phyloP scores from a whole-genome alignment of 2,329 filamentous ascomycete genomes.

The Fusarium fujikuroi region DNA sequence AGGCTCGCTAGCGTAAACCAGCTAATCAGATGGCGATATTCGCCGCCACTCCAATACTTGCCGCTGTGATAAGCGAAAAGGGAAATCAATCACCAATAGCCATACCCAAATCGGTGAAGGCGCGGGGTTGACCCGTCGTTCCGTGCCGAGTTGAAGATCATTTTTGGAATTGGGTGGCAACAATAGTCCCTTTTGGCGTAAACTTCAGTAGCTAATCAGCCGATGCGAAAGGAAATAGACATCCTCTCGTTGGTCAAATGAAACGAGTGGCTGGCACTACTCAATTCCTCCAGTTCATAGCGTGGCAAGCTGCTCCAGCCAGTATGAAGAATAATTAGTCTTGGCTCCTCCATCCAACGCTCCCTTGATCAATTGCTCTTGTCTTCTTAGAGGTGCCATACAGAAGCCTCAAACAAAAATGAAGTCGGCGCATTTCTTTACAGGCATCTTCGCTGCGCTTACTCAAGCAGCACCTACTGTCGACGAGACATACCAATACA shows the following conservation, averaged over 20 bases:
- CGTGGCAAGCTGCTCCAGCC: fast-evolving
- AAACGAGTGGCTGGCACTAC: not conserved
- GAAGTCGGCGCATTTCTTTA: fast-evolving
- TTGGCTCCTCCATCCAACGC: not conserved
- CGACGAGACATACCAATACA: not conserved
- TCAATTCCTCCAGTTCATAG: not conserved
- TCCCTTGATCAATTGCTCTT: fast-evolving
- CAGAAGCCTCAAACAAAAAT: fast-evolving
- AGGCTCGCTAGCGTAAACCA: not conserved
- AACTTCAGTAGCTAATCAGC: not conserved
- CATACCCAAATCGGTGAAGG: not conserved
- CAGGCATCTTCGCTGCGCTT: not conserved
- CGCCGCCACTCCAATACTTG: not conserved
- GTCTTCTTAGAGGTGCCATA: fast-evolving
- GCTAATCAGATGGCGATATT: not conserved
- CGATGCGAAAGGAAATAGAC: fast-evolving
- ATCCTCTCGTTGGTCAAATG: not conserved
- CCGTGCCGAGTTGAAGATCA: not conserved
- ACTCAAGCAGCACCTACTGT: not conserved
- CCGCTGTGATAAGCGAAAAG: not conserved
- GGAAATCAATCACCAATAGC: too few relatives aligned
- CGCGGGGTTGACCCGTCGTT: not conserved
- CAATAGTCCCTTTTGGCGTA: not conserved
- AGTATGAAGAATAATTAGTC: not conserved
- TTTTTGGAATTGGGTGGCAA: not conserved